Conservation (phyloP, 2,329 filamentous ascomycete genomes). For the Talaromyces sp. region DNA sequence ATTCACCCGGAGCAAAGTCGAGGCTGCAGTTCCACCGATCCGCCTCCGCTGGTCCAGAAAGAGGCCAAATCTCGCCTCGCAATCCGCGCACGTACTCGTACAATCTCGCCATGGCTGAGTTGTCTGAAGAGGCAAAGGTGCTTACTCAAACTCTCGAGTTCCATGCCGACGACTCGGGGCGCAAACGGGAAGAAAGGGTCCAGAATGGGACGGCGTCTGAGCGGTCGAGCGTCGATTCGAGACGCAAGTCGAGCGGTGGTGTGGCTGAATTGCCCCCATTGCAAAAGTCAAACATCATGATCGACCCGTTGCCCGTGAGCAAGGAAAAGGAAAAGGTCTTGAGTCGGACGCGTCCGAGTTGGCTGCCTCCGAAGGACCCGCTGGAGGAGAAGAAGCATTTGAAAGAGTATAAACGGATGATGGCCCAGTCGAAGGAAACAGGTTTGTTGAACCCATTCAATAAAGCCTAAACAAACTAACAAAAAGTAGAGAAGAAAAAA, state of each 20-base stretch:
- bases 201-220: conserved; percentile 37
- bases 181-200: conserved; percentile 40
- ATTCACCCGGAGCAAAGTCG: conserved; percentile 21
- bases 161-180: conserved; percentile 47
- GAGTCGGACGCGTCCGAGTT: conserved; percentile 61
- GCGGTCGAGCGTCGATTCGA: conserved; percentile 33
- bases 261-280: conserved; percentile 52
- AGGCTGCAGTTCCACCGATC: conserved; percentile 20
- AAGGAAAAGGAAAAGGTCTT: conserved; percentile 61
- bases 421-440: conserved; percentile 55
- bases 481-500: conserved; percentile 42
- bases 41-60: conserved; percentile 36
- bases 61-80: conserved; percentile 34
- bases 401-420: conserved; percentile 63
- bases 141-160: conserved; percentile 55
- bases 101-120: conserved; percentile 50
- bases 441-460: conserved; percentile 31
- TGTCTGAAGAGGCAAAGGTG: conserved; percentile 55
- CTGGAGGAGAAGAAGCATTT: conserved; percentile 87
- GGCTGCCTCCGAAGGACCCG: conserved; percentile 66
- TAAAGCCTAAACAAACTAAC: not conserved
- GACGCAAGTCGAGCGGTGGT: conserved; percentile 26
- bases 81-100: conserved; percentile 52
- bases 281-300: conserved; percentile 58
- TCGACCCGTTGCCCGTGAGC: conserved; percentile 61